Conservation (phyloP, 2,329 filamentous ascomycete species). For the Oidium heveae region DNA sequence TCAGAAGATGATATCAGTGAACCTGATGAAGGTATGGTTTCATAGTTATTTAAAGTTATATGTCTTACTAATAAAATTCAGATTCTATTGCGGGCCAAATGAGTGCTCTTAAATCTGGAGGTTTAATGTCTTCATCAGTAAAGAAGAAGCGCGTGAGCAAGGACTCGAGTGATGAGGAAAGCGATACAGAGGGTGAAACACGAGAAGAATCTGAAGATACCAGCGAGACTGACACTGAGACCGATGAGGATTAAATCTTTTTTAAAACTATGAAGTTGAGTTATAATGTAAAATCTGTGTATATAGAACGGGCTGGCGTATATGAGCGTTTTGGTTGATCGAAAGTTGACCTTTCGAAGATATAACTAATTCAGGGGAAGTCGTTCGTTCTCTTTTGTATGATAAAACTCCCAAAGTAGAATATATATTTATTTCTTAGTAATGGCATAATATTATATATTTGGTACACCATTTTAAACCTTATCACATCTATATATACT, state of each 20-base stretch:
- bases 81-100: slow-evolving; percentile 82
- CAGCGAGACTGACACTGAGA: slow-evolving; percentile 43
- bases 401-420: too few relatives aligned
- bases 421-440: too few relatives aligned
- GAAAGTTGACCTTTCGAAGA: background rate
- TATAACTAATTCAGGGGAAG: background rate
- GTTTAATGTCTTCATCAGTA: slow-evolving; percentile 18
- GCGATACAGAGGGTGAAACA: slow-evolving; percentile 41
- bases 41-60: background rate
- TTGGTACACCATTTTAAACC: too few relatives aligned
- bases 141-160: slow-evolving; percentile 26
- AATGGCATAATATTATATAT: too few relatives aligned
- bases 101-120: slow-evolving; percentile 56
- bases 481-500: too few relatives aligned
- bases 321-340: background rate
- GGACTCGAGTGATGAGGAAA: slow-evolving; percentile 52
- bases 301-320: background rate
- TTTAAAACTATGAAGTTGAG: background rate
- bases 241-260: slow-evolving; percentile 16
- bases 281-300: background rate
- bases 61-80: slow-evolving; percentile 15
- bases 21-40: slow-evolving; percentile 71
- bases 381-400: too few relatives aligned
- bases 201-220: slow-evolving; percentile 32
- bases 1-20: slow-evolving; percentile 93